A percentile compares a stretch with the other conserved stretches of the same genome.
These are phyloP conservation scores for Backusella mclennaniae DNA, from an alignment of 192 early-diverging fungal genomes.

Conservation along the genomic window DNA sequence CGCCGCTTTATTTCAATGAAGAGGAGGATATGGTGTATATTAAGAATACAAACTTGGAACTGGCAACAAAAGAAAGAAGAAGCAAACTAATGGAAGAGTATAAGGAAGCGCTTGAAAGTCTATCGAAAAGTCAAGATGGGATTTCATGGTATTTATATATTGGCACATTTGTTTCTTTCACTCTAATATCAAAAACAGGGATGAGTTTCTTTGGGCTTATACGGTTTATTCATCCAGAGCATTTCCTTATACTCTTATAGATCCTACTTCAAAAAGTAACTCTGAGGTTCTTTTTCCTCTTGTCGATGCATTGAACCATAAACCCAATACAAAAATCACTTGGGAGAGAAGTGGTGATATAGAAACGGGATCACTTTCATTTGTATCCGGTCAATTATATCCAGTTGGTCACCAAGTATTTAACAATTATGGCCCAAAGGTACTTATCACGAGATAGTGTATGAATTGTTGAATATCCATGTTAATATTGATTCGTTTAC, in stretches of 20 bases:
- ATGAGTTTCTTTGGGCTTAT: conserved; percentile 60
- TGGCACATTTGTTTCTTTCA: neutral
- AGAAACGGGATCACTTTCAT: conserved; percentile 36
- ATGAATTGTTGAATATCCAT: neutral
- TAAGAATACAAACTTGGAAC: conserved; percentile 51
- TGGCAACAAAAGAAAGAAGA: conserved; percentile 43
- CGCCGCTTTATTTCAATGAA: conserved; percentile 50
- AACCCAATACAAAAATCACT: conserved; percentile 50
- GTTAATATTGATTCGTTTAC: neutral
- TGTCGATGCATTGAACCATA: conserved; percentile 66
- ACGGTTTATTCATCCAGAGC: conserved; percentile 54
- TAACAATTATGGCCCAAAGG: conserved; percentile 74
- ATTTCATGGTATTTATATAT: conserved; percentile 35
- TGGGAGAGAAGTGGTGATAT: conserved; percentile 45
- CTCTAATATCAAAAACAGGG: conserved; percentile 32
- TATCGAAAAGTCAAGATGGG: conserved; percentile 20
- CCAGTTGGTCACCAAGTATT: conserved; percentile 49
- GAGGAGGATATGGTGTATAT: conserved; percentile 47
- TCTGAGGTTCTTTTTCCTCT: conserved; percentile 59
- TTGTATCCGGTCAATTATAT: conserved; percentile 38
- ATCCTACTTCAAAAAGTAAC: conserved; percentile 27
- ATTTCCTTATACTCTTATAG: conserved; percentile 56
- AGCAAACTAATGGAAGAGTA: conserved; percentile 34
- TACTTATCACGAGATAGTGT: conserved; percentile 29
- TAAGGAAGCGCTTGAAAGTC: conserved; percentile 22